These are phyloP conservation scores for Fraxinus sp. DNA, from an alignment of 305 asterid genomes.

Conservation along the genomic window DNA sequence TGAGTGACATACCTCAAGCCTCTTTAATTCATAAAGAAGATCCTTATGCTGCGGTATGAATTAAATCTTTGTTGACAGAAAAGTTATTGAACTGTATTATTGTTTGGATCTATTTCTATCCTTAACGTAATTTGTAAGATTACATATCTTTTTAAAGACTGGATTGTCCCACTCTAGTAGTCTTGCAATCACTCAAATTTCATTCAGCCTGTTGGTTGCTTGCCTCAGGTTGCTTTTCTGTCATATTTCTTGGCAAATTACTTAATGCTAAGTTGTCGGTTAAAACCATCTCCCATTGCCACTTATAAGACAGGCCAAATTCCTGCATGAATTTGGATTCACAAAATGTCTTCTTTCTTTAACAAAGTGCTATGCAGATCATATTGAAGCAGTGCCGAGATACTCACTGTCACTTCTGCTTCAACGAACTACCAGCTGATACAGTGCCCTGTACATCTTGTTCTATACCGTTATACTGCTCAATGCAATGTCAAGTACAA, in stretches of 20 bases:
- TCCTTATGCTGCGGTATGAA: slow-evolving; percentile 83
- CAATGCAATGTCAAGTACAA: slow-evolving; percentile 61
- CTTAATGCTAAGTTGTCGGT: background rate
- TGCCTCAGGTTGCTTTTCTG: slow-evolving; percentile 1
- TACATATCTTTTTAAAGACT: background rate
- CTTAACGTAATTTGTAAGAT: slow-evolving; percentile 10
- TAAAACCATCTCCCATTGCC: background rate
- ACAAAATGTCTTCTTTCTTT: slow-evolving; percentile 16
- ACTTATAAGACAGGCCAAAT: slow-evolving; percentile 16
- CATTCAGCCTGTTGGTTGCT: background rate
- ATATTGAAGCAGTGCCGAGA: slow-evolving; percentile 81
- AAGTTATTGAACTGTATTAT: slow-evolving; percentile 11
- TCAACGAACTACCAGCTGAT: slow-evolving; percentile 80
- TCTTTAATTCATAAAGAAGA: slow-evolving; percentile 78
- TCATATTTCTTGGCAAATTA: background rate
- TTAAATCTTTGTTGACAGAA: background rate
- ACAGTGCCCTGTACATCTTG: slow-evolving; percentile 71
- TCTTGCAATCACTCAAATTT: slow-evolving; percentile 2
- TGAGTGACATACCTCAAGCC: slow-evolving; percentile 50
- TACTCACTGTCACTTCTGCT: slow-evolving; percentile 93
- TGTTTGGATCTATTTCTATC: background rate
- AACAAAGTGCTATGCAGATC: slow-evolving; percentile 52
- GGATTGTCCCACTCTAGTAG: background rate
- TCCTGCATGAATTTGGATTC: slow-evolving; percentile 11
- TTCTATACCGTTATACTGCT: slow-evolving; percentile 76